Evolutionary conservation across 106 monocot species (phyloP), one percentile per base, ranked within the genome.

Genomic region (Xerophyta viscosa): DNA sequence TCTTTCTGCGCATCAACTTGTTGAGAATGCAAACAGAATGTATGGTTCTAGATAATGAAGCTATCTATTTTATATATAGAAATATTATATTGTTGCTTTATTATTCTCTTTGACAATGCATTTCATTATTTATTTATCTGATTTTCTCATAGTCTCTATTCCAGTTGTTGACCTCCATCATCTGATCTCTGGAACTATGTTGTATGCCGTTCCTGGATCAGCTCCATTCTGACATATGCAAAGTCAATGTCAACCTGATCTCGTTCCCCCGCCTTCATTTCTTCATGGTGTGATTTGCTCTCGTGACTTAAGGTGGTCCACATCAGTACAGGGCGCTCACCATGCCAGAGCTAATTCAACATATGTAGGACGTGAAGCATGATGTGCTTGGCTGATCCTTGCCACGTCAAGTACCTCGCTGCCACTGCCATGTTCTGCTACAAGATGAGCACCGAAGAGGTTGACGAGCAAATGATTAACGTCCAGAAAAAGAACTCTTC

Each of bases 401-500:
- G 84, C 20, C 77, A 77, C 3, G 82, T 77, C 18, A 67, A 77
- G 12, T 83, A 83, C 62, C 72, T 83, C 21, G 80, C 85, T 0
- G 85, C 80, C 1, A 80, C 80, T 0, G 85, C 85, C 68, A 73
- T 86, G 79, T 86, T 86, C 63, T 72, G 86, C n/a, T 80, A 80
- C 1, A 78, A 75, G 67, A 84, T 84, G 78, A 78, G 77, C 66
- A 83, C 78, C 11, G 74, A 83, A 25, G 83, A 86, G 37, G 85
- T 86, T 2, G 85, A 86, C 6, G 80, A 80, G 58, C 85, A 86
- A 48, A 86, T 86, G 76, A 74, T 86, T 48, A 79, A 86, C 21
- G 77, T 86, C 2, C 86, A 86, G 77, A 86, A 86, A 76, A 86
- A 80, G 76, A 80, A 86, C 63, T 80, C 73, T 1, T 80, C 80